Percentiles rank a stretch among this genome's conserved stretches.
These are phyloP conservation scores for Leccinum uliginosum DNA, from an alignment of 768 basidiomycete genomes.

Conservation along the genomic window DNA sequence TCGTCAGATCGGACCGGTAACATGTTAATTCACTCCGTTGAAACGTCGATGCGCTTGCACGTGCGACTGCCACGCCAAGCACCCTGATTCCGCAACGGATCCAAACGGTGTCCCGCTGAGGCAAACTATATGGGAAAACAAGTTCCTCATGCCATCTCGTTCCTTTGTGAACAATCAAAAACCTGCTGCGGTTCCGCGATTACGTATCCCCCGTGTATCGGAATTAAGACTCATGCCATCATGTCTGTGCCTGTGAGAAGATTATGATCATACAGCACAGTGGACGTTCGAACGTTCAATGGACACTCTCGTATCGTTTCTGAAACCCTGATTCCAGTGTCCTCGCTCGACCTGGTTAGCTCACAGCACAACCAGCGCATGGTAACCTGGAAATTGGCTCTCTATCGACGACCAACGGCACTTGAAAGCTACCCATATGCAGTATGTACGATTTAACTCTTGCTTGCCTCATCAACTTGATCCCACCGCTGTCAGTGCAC, in stretches of 20 bases:
- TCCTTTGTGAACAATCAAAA: not conserved
- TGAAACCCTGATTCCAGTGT: not conserved
- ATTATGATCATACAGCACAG: not conserved
- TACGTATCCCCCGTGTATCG: not conserved
- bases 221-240: not conserved
- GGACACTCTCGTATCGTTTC: not conserved
- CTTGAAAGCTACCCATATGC: not conserved
- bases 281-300: not conserved
- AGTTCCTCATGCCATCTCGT: not conserved
- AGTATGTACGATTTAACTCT: not conserved
- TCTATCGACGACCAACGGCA: not conserved
- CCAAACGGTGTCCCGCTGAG: not conserved
- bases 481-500: not conserved
- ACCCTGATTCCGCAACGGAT: not conserved
- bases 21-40: not conserved
- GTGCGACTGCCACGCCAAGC: not conserved
- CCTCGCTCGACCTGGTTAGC: not conserved
- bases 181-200: not conserved
- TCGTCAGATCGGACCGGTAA: not conserved
- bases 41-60: not conserved
- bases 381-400: not conserved
- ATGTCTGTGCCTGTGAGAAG: not conserved
- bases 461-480: not conserved
- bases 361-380: not conserved
- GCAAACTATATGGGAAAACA: not conserved